phyloP scores from a whole-genome alignment of 2,329 filamentous ascomycete genomes.

The Bipolaris gigantea region DNA sequence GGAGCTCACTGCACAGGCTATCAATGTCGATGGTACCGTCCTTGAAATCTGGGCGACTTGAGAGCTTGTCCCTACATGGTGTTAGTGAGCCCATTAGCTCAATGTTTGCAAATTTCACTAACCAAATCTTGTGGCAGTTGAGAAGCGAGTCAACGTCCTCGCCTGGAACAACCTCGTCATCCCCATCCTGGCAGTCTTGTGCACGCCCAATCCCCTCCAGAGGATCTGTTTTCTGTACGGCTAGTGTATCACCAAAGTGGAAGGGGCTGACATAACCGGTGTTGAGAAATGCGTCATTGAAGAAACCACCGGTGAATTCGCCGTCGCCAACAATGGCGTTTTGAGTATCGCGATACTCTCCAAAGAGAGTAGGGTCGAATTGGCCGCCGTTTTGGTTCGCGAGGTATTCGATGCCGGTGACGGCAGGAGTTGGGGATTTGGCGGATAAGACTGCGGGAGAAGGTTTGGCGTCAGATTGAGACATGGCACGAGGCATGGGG shows the following conservation, averaged over 20 bases:
- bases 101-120: constrained; percentile 45
- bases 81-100: constrained; percentile 35
- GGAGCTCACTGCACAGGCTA: constrained; percentile 85
- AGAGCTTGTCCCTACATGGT: constrained; percentile 76
- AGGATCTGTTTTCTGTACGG: constrained; percentile 61
- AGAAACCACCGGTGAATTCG: constrained; percentile 69
- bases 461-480: constrained; percentile 47
- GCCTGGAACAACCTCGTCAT: constrained; percentile 64
- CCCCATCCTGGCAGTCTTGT: constrained; percentile 72
- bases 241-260: constrained; percentile 61
- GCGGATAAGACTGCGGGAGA: constrained; percentile 42
- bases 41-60: constrained; percentile 83
- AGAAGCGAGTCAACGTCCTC: constrained; percentile 67
- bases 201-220: constrained; percentile 76
- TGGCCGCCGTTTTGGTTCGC: constrained; percentile 78
- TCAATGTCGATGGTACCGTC: constrained; percentile 93
- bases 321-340: constrained; percentile 72
- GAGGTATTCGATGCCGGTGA: constrained; percentile 70
- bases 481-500: constrained; percentile 55
- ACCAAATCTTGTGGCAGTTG: constrained; percentile 93
- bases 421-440: constrained; percentile 35
- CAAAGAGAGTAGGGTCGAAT: constrained; percentile 90
- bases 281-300: constrained; percentile 76
- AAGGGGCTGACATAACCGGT: constrained; percentile 79
- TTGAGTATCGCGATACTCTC: constrained; percentile 88